These are phyloP conservation scores for Lentinula guzmanii DNA, from an alignment of 768 basidiomycete genomes.

Conservation along the genomic window DNA sequence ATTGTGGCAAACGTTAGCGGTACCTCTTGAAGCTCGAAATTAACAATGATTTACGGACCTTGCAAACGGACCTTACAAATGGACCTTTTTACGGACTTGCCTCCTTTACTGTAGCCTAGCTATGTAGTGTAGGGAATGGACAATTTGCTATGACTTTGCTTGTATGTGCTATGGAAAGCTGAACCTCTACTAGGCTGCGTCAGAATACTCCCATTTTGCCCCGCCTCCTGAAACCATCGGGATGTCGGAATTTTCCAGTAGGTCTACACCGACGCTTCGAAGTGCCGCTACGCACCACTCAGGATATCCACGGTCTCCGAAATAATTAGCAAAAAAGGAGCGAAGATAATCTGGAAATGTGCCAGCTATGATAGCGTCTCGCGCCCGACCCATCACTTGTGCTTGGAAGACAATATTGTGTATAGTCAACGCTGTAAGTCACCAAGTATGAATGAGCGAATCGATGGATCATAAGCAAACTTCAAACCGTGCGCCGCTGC, in stretches of 20 bases:
- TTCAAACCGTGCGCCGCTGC: slow-evolving; percentile 75
- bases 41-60: not conserved
- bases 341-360: slow-evolving; percentile 75
- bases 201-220: slow-evolving; percentile 78
- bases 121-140: not conserved
- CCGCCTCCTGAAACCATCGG: slow-evolving; percentile 56
- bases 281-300: slow-evolving; percentile 88
- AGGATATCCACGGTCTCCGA: slow-evolving; percentile 72
- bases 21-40: not conserved
- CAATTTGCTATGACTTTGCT: not conserved
- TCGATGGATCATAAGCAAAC: slow-evolving; percentile 10
- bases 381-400: slow-evolving; percentile 77
- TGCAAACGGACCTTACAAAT: not conserved
- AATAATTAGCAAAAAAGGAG: slow-evolving; percentile 74
- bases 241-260: slow-evolving; percentile 49
- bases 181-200: slow-evolving; percentile 13
- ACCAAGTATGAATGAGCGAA: slow-evolving; percentile 7
- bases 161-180: not conserved
- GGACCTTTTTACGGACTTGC: not conserved
- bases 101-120: not conserved
- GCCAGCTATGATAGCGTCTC: slow-evolving; percentile 74
- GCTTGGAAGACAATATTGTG: slow-evolving; percentile 88
- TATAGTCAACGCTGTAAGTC: slow-evolving; percentile 59
- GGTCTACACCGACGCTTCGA: slow-evolving; percentile 75
- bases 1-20: not conserved